Evolutionary conservation across 352 stramenopile species (phyloP).

Genomic region (Phytophthora foliorum): DNA sequence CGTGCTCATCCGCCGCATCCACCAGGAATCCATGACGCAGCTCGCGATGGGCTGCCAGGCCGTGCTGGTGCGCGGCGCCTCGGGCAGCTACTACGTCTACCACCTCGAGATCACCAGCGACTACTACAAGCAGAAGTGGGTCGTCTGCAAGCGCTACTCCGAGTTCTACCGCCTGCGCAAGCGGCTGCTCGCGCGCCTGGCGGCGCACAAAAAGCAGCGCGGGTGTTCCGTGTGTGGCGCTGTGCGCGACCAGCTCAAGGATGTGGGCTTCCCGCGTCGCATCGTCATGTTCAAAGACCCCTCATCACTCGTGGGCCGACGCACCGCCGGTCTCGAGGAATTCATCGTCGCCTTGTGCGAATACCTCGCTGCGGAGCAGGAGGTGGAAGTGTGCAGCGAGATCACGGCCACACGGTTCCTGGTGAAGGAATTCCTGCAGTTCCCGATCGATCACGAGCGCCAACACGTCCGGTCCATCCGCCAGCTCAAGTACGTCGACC

Average conservation of each 20-base stretch:
- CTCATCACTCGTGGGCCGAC: constrained; percentile 61
- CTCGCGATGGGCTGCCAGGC: constrained; percentile 74
- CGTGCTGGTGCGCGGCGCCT: constrained; percentile 79
- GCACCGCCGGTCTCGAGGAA: constrained; percentile 76
- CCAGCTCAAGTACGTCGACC: constrained; percentile 88
- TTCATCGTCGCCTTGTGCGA: constrained; percentile 83
- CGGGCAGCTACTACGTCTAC: constrained; percentile 87
- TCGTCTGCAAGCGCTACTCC: constrained; percentile 90
- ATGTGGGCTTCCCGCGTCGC: constrained; percentile 77
- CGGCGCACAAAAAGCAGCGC: constrained; percentile 65
- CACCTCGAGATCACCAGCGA: constrained; percentile 90
- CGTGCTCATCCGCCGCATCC: constrained; percentile 74
- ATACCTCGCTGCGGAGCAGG: constrained; percentile 64
- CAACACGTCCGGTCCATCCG: constrained; percentile 87
- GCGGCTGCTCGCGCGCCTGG: constrained; percentile 65
- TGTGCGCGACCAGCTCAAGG: constrained; percentile 70
- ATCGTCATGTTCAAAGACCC: constrained; percentile 84
- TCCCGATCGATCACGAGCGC: constrained; percentile 81
- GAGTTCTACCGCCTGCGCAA: constrained; percentile 89
- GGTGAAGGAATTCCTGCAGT: constrained; percentile 89
- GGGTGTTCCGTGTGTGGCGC: constrained; percentile 61
- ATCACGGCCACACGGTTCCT: constrained; percentile 74
- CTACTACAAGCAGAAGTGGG: constrained; percentile 92
- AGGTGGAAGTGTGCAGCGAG: constrained; percentile 68
- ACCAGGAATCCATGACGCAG: constrained; percentile 85